Evolutionary conservation across 257 asterid species (phyloP), one percentile per base, ranked within the genome.

Genomic region (Scutellaria baicalensis): DNA sequence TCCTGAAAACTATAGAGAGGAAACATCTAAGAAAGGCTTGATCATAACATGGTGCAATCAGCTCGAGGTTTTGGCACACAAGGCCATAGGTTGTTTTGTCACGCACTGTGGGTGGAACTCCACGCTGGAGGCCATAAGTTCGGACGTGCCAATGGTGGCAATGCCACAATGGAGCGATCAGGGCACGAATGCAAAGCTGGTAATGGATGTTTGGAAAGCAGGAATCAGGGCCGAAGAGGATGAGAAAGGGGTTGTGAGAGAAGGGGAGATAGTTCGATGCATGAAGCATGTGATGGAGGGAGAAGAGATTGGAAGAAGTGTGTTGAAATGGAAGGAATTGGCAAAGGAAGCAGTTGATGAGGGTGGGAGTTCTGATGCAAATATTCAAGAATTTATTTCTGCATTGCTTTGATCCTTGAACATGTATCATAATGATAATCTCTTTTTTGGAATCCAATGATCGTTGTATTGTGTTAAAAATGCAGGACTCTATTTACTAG

Each of bases 31-130:
- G 8, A 49, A 11, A 20, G 78, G 76, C 8, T 59, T 68, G 20
- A 5, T 70, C 1, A 59, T 64, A 0, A 16, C 61, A 1, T 72
- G 80, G 83, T 69, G 84, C 13, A 64, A 61, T 18, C 87, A 84
- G 8, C 31, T 66, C 0, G 75, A 81, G 0, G 75, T 69, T 0
- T 64, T 86, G 78, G 27, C 71, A 0, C 79, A 78, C 43, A 73
- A 55, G n/a, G 84, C 79, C 6, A 17, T 79, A 4, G 82, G 90
- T 6, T 71, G 89, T 63, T 86, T 84, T 33, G 31, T 84, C 1
- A 71, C 89, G 0, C 89, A 86, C 9, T 71, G 86, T 52, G 92
- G 92, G 0, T 84, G 92, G 89, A 84, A 86, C 17, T 86, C 89
- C 4, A 86, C 85, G 1, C 3, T 83, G 50, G 92, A 86, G 77